Base-by-base conservation (phyloP, 2,329 filamentous ascomycete genomes). In the Aschersonia sp. region DNA sequence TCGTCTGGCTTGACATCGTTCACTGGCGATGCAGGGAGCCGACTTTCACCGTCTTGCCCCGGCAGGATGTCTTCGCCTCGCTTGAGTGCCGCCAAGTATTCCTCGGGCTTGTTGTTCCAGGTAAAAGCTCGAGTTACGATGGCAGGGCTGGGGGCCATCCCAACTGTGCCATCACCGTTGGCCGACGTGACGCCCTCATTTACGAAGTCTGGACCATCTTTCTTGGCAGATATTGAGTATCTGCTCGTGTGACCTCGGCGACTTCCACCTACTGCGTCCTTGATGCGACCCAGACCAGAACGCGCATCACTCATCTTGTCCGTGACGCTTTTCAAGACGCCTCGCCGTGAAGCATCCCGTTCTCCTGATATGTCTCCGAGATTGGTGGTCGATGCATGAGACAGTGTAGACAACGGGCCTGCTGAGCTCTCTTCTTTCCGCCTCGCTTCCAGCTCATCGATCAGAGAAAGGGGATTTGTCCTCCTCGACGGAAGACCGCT, bases 251-350 rank as follows among this genome's bases (percentile, higher is more conserved):
- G 77, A 2, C 75, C 73, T 52, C 71, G 71, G n/a, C 72, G 60
- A 9, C 67, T 68, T 10, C 72, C 71, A 1, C 86, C 85, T 38
- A 95, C 84, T 3, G 82, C 87, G 59, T 91, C 88, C 59, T 89
- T 89, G 61, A 96, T 89, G 38, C 86, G 81, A 2, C 85, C 85
- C 48, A 95, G 74, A 0, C 89, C 88, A 48, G 84, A 88, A 44
- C 84, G 81, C 44, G 88, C 85, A 63, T 94, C 88, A 52, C 77
- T 85, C 60, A 86, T 84, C 54, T 84, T 84, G 4, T 78, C 85
- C 2, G 84, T 84, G 12, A 92, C 85, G 51, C 82, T 85, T 61
- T 86, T 92, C 62, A 89, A 84, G 12, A 88, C 75, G 0, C 78
- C 77, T 54, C 75, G 81, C 31, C 81, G 77, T 30, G 78, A 61